Evolutionary conservation across 768 basidiomycete genomes (phyloP), one percentile per base, ranked within the genome.

Genomic region (Russula earlei): DNA sequence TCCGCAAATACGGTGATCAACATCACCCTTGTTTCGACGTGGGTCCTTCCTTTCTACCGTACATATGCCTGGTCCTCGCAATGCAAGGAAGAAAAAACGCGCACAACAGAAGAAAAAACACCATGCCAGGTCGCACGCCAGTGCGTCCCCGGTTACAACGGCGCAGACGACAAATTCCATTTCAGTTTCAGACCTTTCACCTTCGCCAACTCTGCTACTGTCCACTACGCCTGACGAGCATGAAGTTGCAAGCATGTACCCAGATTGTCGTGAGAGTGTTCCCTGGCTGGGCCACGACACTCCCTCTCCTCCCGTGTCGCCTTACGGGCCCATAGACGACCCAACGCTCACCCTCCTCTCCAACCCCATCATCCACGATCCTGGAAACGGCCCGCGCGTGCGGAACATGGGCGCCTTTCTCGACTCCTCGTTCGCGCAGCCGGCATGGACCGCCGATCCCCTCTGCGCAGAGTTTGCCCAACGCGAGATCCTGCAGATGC

Each of bases 381-480:
- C 85, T 0, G 88, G 88, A 31, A 85, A 83, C 58, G 88, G 89
- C 0, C 84, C 85, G 9, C 83, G 86, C 41, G 85, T 91, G 10
- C 75, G 80, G 11, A 76, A 87, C 65, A 69, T 77, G n/a, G 72
- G 70, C n/a, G 74, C 77, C 12, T 91, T 91, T 67, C 68, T 91
- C 37, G 59, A 71, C 4, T 79, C 80, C n/a, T 81, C 74, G 59
- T 87, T 88, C 66, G 81, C 86, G 7, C 77, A 83, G 40, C 79
- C 80, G 11, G 79, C 83, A 0, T 77, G 84, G 1, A 61, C 78
- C 44, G 77, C 83, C 41, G 81, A 87, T 60, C 80, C 80, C 0
- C 64, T 87, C 41, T 90, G 85, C 63, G 84, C 82, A 17, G 86
- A 87, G 62, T 90, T 89, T 64, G 82, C 87, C 2, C 82, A 84